Conservation (phyloP, 129 eudicot genomes). For the Glebionis coronaria region DNA sequence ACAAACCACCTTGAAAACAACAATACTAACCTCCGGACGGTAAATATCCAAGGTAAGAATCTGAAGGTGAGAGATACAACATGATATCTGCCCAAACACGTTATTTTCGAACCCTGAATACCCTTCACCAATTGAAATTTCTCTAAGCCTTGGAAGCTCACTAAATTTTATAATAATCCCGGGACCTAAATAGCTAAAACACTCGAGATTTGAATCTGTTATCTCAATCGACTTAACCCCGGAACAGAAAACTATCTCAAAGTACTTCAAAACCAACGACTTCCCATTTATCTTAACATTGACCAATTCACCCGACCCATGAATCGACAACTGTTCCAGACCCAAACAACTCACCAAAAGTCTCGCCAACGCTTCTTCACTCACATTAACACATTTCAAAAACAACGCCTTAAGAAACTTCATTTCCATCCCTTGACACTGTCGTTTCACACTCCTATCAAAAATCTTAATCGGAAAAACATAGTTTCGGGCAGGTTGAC, state of each 20-base stretch:
- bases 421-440: conserved; percentile 11
- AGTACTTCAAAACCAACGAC: conserved; percentile 39
- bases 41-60: conserved; percentile 53
- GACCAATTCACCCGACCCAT: conserved; percentile 45
- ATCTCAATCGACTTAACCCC: conserved; percentile 43
- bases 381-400: conserved; percentile 52
- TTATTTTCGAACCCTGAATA: conserved; percentile 52
- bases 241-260: conserved; percentile 46
- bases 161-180: conserved; percentile 34
- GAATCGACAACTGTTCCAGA: conserved; percentile 38
- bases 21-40: conserved; percentile 46
- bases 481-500: conserved; percentile 38
- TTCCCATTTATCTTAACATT: conserved; percentile 40
- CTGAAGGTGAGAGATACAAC: conserved; percentile 49
- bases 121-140: conserved; percentile 48
- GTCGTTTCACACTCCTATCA: conserved; percentile 27
- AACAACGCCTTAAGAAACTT: conserved; percentile 40
- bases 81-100: conserved; percentile 53
- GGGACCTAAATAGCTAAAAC: conserved; percentile 50
- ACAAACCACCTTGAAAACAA: not conserved
- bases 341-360: conserved; percentile 35
- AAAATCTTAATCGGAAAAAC: conserved; percentile 37
- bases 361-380: conserved; percentile 39
- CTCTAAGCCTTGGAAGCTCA: conserved; percentile 52
- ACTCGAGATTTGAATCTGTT: conserved; percentile 37